These are phyloP conservation scores for Actinidia arguta DNA, from an alignment of 179 eudicot genomes.

Conservation along the genomic window DNA sequence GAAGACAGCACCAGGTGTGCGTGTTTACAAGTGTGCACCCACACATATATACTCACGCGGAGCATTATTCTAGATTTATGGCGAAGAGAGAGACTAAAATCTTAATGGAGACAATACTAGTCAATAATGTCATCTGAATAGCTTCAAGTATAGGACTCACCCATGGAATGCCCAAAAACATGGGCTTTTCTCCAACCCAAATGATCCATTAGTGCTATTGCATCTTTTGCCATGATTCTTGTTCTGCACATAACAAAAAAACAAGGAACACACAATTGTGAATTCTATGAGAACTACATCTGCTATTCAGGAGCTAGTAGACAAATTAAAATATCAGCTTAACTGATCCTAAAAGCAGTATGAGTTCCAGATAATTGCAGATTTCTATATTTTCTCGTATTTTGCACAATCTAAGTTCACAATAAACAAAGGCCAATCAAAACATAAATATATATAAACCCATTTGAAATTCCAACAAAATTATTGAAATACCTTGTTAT, in stretches of 20 bases:
- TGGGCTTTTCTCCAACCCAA: constrained; percentile 95
- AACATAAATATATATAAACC: no score
- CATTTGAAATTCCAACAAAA: no score
- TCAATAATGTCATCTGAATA: constrained; percentile 22
- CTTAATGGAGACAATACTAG: background rate
- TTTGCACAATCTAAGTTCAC: no score
- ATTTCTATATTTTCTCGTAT: background rate
- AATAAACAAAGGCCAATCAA: no score
- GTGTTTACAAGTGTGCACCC: no score
- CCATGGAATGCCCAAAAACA: constrained; percentile 98
- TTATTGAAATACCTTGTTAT: no score
- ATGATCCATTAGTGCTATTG: constrained; percentile 90
- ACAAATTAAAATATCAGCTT: background rate
- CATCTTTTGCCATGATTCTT: constrained; percentile 92
- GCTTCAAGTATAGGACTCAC: constrained; percentile 50
- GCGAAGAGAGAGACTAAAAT: background rate
- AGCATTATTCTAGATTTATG: no score
- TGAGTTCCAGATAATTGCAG: background rate
- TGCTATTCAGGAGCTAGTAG: background rate
- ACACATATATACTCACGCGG: no score
- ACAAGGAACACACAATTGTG: background rate
- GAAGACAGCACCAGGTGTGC: no score
- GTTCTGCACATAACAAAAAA: constrained; percentile 61
- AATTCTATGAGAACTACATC: constrained; percentile 1
- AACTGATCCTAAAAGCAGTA: background rate